Evolutionary conservation across 2,329 filamentous ascomycete species (phyloP).

Genomic region (Waltergamsia citrina): DNA sequence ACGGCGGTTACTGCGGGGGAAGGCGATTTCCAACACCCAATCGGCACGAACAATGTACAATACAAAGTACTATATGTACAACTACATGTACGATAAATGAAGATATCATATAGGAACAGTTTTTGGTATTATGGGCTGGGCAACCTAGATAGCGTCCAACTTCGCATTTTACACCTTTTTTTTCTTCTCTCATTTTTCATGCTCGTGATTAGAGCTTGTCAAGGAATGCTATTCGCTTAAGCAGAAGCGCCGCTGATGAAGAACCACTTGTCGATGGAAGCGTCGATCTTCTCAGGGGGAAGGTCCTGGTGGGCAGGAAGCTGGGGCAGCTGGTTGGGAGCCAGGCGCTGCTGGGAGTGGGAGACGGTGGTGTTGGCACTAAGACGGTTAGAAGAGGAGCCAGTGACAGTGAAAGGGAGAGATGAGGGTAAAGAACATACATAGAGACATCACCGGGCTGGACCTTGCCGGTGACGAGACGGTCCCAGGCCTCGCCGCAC

Average conservation of each 20-base stretch:
- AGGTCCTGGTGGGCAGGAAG: constrained; percentile 76
- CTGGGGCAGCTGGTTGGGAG: constrained; percentile 59
- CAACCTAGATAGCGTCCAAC: constrained; percentile 4
- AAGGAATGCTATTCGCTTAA: constrained; percentile 31
- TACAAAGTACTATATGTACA: constrained; percentile 1
- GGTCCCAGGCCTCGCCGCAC: constrained; percentile 96
- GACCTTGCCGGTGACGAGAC: constrained; percentile 85
- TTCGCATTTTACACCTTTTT: neutral
- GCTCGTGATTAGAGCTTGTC: neutral
- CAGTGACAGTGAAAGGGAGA: no score
- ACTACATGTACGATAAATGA: constrained; percentile 1
- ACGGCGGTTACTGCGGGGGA: constrained; percentile 17
- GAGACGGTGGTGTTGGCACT: constrained; percentile 74
- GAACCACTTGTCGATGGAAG: constrained; percentile 99
- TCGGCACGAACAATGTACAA: neutral
- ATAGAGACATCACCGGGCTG: constrained; percentile 67
- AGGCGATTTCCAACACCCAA: neutral
- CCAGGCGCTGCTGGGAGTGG: constrained; percentile 64
- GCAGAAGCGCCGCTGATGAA: constrained; percentile 96
- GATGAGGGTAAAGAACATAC: no score
- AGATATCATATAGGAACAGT: constrained; percentile 1
- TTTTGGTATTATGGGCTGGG: constrained; percentile 17
- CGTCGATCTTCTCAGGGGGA: constrained; percentile 79
- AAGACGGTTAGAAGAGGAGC: constrained; percentile 16
- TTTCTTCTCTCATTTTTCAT: neutral